These are phyloP conservation scores for Cyclotella choctawhatcheeana DNA, from an alignment of 108 stramenopile genomes.

Conservation along the genomic window DNA sequence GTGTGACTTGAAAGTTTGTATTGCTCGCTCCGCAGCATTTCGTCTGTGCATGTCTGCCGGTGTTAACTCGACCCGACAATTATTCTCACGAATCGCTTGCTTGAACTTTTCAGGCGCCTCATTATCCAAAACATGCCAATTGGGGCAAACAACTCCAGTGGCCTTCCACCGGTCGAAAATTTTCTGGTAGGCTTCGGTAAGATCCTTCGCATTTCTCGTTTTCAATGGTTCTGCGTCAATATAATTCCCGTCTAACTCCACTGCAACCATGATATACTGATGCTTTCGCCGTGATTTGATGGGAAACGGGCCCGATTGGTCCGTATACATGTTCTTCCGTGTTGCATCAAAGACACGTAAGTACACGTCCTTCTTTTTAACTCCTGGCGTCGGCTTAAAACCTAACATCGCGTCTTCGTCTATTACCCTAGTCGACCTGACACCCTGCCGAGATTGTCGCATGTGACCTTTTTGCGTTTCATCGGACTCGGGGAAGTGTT, in stretches of 20 bases:
- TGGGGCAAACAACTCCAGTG: constrained; percentile 5
- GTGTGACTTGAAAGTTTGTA: constrained; percentile 63
- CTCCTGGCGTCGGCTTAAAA: constrained; percentile 1
- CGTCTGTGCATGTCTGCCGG: constrained; percentile 34
- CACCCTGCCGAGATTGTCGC: constrained; percentile 13
- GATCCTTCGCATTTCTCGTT: constrained; percentile 7
- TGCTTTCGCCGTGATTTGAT: constrained; percentile 7
- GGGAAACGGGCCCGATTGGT: constrained; percentile 33
- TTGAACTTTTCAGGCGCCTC: constrained; percentile 18
- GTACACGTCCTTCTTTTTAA: constrained; percentile 17
- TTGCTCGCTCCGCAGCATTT: constrained; percentile 64
- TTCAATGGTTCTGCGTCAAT: constrained; percentile 27
- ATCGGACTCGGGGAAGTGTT: constrained; percentile 22
- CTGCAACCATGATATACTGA: constrained; percentile 20
- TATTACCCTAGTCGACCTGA: constrained; percentile 22
- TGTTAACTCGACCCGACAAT: constrained; percentile 40
- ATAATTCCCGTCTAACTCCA: constrained; percentile 29
- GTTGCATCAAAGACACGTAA: constrained; percentile 17
- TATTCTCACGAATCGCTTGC: constrained; percentile 15
- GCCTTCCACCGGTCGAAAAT: constrained; percentile 18
- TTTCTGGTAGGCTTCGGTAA: constrained; percentile 16
- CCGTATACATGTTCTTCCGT: constrained; percentile 39
- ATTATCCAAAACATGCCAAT: constrained; percentile 29
- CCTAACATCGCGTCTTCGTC: constrained; percentile 7
- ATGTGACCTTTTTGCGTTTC: constrained; percentile 35